Conservation (phyloP, 2,329 filamentous ascomycete species). For the Ophiocordyceps camponoti-saundersi region DNA sequence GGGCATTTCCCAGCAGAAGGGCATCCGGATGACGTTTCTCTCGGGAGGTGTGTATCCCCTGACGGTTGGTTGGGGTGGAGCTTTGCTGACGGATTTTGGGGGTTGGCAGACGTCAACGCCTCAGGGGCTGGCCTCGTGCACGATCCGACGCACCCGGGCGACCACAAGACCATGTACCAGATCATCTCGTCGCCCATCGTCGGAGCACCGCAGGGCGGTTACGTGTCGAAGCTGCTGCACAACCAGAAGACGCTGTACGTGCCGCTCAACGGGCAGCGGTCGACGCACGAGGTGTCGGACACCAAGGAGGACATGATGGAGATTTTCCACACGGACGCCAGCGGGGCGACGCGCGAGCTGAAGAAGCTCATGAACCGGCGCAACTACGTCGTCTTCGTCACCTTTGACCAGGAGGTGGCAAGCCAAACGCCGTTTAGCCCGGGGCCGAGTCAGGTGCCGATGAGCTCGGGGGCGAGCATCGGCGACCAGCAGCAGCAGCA, state of each 20-base stretch:
- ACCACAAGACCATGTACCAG: constrained; percentile 99
- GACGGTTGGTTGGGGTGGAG: too few species aligned
- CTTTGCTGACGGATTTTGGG: background rate
- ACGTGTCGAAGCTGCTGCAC: constrained; percentile 89
- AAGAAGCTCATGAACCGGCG: constrained; percentile 85
- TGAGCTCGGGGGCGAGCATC: constrained; percentile 19
- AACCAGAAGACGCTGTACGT: constrained; percentile 87
- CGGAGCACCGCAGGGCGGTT: constrained; percentile 67
- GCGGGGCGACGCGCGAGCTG: constrained; percentile 64
- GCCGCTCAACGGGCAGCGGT: constrained; percentile 68
- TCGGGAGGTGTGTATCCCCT: constrained; percentile 52
- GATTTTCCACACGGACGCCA: constrained; percentile 90
- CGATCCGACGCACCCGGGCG: constrained; percentile 75
- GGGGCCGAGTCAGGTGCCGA: constrained; percentile 18
- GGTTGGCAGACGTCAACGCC: constrained; percentile 54
- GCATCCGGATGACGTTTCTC: constrained; percentile 89
- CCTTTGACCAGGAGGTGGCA: constrained; percentile 74
- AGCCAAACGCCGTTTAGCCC: constrained; percentile 20
- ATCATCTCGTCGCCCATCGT: constrained; percentile 87
- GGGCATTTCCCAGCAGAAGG: constrained; percentile 88
- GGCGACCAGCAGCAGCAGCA: constrained; percentile 9
- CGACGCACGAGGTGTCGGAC: constrained; percentile 60
- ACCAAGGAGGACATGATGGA: constrained; percentile 99
- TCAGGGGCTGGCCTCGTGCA: constrained; percentile 88
- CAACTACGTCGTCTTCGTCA: constrained; percentile 88